Base-by-base conservation (phyloP, 129 eudicot genomes). In the Scalesia atractyloides region DNA sequence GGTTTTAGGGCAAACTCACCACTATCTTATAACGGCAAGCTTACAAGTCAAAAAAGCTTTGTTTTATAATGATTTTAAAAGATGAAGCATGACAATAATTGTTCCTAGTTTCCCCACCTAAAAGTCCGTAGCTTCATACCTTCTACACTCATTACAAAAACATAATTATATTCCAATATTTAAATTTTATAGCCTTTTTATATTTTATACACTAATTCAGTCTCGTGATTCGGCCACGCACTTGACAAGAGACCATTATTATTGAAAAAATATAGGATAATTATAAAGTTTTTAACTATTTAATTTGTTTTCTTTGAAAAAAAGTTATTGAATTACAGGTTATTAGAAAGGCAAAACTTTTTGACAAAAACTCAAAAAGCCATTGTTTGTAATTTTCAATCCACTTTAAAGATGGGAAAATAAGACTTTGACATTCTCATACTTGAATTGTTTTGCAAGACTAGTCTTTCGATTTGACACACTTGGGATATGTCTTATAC, bases 11-110 rank as follows among this genome's bases (percentile, higher is more conserved):
- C 57, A 66, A 66, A 26, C 58, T 66, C 73, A 56, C 71, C 78
- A 64, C 78, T 63, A 50, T 68, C 49, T 76, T 68, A 24, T 26
- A 22, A 54, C 59, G 66, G 73, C 57, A 66, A 66, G 68, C 51
- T 75, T 51, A 69, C 67, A 78, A 78, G 82, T 78, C 82, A 78
- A 70, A 62, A 78, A 78, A 64, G 77, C 82, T 63, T 13, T 41
- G 8, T 30, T 43, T 39, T 78, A 41, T 63, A 78, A 78, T 78
- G 77, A 78, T 78, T 78, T 78, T 64, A 51, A 70, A 70, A 71
- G 60, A 64, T 46, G 77, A 62, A 71, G 73, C 82, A 78, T 78
- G 77, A 78, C 64, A 52, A 71, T 72, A 51, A 52, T 70, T 71
- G 64, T 70, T 64, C 67, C 57, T 70, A 76, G 74, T 59, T 46